Evolutionary conservation across 805 yeast genomes (phyloP).

Genomic region (Allodekkera sacchari): DNA sequence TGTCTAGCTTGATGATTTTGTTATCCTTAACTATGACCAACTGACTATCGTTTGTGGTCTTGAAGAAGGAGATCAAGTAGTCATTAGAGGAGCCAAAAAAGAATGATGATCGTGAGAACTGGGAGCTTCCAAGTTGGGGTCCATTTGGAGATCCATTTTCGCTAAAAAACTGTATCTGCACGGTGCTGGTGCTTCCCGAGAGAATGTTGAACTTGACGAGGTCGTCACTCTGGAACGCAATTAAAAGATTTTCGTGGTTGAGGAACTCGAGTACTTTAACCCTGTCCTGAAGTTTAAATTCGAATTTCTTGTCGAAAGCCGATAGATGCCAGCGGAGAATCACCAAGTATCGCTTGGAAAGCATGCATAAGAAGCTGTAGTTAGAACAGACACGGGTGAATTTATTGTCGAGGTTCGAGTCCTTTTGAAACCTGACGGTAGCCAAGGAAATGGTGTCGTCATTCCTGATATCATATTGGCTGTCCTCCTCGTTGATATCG

Average conservation of each 20-base stretch:
- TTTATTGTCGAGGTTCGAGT: constrained; percentile 1
- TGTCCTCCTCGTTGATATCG: constrained; percentile 15
- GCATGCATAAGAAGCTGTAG: constrained; percentile 13
- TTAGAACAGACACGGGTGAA: constrained; percentile 7
- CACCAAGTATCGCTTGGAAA: constrained; percentile 16
- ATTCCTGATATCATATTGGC: constrained; percentile 12
- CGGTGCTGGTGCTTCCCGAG: constrained; percentile 9
- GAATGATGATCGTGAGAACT: constrained; percentile 8
- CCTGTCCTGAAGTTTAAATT: constrained; percentile 18
- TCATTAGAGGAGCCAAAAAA: constrained; percentile 14
- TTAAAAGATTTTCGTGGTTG: constrained; percentile 14
- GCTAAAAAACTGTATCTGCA: constrained; percentile 18
- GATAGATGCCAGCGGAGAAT: constrained; percentile 16
- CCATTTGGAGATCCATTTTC: background rate
- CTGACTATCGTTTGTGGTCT: constrained; percentile 17
- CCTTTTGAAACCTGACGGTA: constrained; percentile 14
- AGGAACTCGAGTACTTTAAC: constrained; percentile 18
- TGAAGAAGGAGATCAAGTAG: constrained; percentile 12
- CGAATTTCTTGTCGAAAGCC: constrained; percentile 16
- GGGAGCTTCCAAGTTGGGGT: background rate
- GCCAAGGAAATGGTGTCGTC: constrained; percentile 26
- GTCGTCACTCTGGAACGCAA: constrained; percentile 19
- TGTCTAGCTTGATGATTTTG: constrained; percentile 16
- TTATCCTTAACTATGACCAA: constrained; percentile 19
- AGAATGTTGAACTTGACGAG: constrained; percentile 11